These are phyloP conservation scores for Dillenia suffruticosa DNA, from an alignment of 164 flowering plant species.

Conservation along the genomic window DNA sequence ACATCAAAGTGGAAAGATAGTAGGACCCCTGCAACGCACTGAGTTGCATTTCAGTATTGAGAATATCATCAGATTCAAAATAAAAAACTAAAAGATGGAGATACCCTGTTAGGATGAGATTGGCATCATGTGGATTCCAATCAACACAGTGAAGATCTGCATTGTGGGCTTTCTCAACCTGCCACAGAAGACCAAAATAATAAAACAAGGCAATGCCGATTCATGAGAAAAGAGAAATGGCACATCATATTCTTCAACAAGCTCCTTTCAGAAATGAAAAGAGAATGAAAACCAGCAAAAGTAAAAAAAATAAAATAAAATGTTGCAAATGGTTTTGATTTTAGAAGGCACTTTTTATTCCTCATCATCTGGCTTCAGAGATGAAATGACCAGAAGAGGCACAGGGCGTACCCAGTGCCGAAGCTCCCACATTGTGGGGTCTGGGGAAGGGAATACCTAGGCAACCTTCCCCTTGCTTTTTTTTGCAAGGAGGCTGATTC, in stretches of 20 bases:
- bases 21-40: too few species aligned
- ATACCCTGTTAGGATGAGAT: slow-evolving; percentile 94
- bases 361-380: too few species aligned
- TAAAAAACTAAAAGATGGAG: neutral
- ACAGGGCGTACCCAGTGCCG: too few species aligned
- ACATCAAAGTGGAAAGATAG: neutral
- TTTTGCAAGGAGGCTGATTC: too few species aligned
- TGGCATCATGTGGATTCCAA: slow-evolving; percentile 90
- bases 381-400: too few species aligned
- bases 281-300: neutral
- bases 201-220: neutral
- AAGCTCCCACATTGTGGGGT: too few species aligned
- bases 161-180: slow-evolving; percentile 96
- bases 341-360: too few species aligned
- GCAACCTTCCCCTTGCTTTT: too few species aligned
- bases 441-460: too few species aligned
- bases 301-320: neutral
- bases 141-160: slow-evolving; percentile 98
- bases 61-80: too few species aligned
- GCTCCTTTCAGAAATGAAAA: neutral
- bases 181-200: slow-evolving; percentile 13
- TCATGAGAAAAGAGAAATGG: neutral
- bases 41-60: neutral
- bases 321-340: neutral
- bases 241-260: too few species aligned